Percentiles rank a stretch among this genome's conserved stretches.
phyloP scores from a whole-genome alignment of 164 flowering plant genomes.

The Kalanchoe fedtschenkoi region DNA sequence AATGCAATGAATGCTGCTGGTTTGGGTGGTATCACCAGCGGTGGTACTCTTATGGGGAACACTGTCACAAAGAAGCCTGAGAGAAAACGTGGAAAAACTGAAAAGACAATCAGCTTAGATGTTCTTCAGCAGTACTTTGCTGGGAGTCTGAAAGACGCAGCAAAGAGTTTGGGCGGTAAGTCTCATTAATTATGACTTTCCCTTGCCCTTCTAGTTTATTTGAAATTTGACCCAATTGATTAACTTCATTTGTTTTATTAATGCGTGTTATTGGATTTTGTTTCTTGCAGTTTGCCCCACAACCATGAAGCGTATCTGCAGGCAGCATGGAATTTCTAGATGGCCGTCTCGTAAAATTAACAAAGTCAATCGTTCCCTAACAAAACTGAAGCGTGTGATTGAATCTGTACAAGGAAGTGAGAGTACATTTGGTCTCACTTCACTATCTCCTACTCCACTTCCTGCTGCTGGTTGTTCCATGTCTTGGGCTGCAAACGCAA shows the following conservation, averaged over 20 bases:
- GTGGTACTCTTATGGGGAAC: constrained; percentile 16
- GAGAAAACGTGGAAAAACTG: constrained; percentile 71
- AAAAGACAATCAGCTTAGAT: constrained; percentile 85
- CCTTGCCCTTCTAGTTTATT: not conserved
- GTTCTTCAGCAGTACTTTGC: constrained; percentile 90
- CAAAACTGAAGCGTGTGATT: constrained; percentile 82
- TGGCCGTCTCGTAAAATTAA: constrained; percentile 99
- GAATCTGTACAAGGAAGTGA: constrained; percentile 90
- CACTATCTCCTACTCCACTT: constrained; percentile 44
- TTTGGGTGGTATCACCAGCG: no score
- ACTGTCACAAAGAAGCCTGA: constrained; percentile 33
- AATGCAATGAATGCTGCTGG: constrained; percentile 13
- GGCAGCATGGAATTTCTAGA: constrained; percentile 91
- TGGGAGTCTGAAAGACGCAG: constrained; percentile 97
- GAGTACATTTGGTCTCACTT: constrained; percentile 47
- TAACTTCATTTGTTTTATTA: no score
- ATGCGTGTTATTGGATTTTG: constrained; percentile 11
- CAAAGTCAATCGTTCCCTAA: constrained; percentile 81
- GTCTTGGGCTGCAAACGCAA: constrained; percentile 45
- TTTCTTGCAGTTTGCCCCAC: constrained; percentile 82
- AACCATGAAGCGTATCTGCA: constrained; percentile 96
- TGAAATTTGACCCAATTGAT: not conserved
- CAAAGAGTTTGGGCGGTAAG: constrained; percentile 96
- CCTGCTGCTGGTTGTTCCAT: constrained; percentile 54
- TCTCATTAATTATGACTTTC: not conserved